Evolutionary conservation across 345 rosid genomes (phyloP).

Genomic region (Geranium brycei): DNA sequence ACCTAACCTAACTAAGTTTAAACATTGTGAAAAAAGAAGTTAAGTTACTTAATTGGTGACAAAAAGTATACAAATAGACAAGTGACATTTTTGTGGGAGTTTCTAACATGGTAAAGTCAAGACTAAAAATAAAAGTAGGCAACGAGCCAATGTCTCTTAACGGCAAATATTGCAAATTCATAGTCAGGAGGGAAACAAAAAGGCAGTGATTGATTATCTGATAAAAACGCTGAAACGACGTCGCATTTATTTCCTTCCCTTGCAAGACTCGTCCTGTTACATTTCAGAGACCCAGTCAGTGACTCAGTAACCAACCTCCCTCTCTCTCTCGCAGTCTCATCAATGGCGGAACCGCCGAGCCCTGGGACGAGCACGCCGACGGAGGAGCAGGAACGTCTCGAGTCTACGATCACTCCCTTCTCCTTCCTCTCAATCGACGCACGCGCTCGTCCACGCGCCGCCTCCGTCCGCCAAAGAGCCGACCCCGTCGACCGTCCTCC

Average conservation of each 20-base stretch:
- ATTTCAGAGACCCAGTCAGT: too few relatives aligned
- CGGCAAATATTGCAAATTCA: too few relatives aligned
- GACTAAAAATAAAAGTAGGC: too few relatives aligned
- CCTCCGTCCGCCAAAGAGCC: slow-evolving; percentile 67
- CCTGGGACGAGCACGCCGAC: slow-evolving; percentile 52
- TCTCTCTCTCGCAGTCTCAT: not conserved
- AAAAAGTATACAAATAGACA: too few relatives aligned
- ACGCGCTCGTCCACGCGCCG: slow-evolving; percentile 58
- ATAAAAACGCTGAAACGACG: not conserved
- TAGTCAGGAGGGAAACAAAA: not conserved
- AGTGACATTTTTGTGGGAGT: too few relatives aligned
- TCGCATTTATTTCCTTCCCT: not conserved
- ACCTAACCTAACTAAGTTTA: too few relatives aligned
- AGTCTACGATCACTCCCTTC: slow-evolving; percentile 71
- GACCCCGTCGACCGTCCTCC: slow-evolving; percentile 18
- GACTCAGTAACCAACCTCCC: not conserved
- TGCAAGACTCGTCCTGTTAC: not conserved
- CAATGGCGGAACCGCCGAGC: slow-evolving; percentile 56
- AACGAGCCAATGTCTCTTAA: too few relatives aligned
- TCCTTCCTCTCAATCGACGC: slow-evolving; percentile 74
- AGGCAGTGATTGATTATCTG: too few relatives aligned
- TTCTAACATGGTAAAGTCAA: too few relatives aligned
- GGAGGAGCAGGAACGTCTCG: slow-evolving; percentile 37
- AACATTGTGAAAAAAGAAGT: too few relatives aligned
- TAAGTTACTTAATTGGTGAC: too few relatives aligned